These are phyloP conservation scores for Litchi chinensis DNA, from an alignment of 345 rosid genomes.

Conservation along the genomic window DNA sequence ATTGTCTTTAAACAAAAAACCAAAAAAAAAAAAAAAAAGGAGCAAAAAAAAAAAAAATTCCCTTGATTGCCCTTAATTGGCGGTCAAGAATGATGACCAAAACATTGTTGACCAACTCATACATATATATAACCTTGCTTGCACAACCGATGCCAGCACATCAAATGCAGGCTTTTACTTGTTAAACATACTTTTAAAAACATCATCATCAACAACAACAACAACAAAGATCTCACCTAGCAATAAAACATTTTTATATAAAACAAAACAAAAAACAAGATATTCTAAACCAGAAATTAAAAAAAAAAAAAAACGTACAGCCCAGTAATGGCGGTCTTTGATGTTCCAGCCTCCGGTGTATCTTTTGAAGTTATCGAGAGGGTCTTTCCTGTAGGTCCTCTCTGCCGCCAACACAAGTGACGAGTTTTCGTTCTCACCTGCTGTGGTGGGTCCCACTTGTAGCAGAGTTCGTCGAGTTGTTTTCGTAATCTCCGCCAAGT, in stretches of 20 bases:
- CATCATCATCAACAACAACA: too few relatives aligned
- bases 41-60: neutral
- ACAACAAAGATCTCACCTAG: neutral
- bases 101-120: neutral
- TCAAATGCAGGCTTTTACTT: neutral
- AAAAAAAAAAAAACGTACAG: constrained; percentile 52
- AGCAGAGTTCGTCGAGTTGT: constrained; percentile 36
- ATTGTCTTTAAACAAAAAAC: neutral
- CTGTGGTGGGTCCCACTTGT: constrained; percentile 52
- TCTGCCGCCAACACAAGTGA: constrained; percentile 69
- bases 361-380: constrained; percentile 65
- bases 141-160: neutral
- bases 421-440: constrained; percentile 35
- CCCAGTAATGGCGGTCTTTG: constrained; percentile 85
- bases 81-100: neutral
- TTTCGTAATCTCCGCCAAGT: constrained; percentile 27
- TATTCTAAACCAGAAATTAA: neutral
- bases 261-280: neutral
- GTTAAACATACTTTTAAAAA: neutral
- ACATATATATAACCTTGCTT: neutral
- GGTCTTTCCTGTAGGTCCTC: constrained; percentile 87
- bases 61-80: neutral
- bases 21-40: neutral
- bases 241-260: too few relatives aligned
- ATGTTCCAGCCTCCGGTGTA: constrained; percentile 92